Evolutionary conservation across 768 basidiomycete genomes (phyloP), one percentile per base, ranked within the genome.

Genomic region (Phaeotremella fagi): DNA sequence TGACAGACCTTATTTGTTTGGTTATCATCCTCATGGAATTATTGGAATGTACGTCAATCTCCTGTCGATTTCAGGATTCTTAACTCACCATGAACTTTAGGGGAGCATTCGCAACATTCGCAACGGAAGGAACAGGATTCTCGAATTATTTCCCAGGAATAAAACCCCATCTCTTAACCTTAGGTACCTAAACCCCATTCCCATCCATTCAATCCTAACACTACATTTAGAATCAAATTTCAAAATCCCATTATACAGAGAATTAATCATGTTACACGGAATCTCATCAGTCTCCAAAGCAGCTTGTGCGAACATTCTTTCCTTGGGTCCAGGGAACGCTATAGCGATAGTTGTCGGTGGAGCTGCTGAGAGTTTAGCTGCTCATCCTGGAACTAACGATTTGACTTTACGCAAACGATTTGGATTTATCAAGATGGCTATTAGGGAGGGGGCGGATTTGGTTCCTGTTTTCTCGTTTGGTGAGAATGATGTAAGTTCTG

Each of bases 21-120:
- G 94, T 6, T 97, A 97, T 75, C 95, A 99, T 75, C 95, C 95
- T 16, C 95, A 99, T 75, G 95, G 92, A 85, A 97, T 99, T 61
- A 97, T 99, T 72, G 92, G 94, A 64, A 97, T 95, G 91, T 94
- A 78, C 67, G 86, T 75, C 46, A 44, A 6, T 29, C 38, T 26
- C n/a, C n/a, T n/a, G n/a, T n/a, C n/a, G n/a, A 11, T 16, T 9
- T 28, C 26, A 35, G 28, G 29, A 24, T 42, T 50, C 20, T 36
- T 14, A 28, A 11, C 18, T 12, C 43, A 0, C 12, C 47, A 14
- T 46, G 11, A n/a, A 36, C 56, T 18, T 43, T 37, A 92, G 90
- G 87, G 91, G 91, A 36, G 89, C 91, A 3, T 78, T 95, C 36
- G 88, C 88, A 9, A 97, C 90, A n/a, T 98, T 99, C 63, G 94